Evolutionary conservation across 108 stramenopile species (phyloP), one percentile per base, ranked within the genome.

Genomic region (Skeletonema costatum): DNA sequence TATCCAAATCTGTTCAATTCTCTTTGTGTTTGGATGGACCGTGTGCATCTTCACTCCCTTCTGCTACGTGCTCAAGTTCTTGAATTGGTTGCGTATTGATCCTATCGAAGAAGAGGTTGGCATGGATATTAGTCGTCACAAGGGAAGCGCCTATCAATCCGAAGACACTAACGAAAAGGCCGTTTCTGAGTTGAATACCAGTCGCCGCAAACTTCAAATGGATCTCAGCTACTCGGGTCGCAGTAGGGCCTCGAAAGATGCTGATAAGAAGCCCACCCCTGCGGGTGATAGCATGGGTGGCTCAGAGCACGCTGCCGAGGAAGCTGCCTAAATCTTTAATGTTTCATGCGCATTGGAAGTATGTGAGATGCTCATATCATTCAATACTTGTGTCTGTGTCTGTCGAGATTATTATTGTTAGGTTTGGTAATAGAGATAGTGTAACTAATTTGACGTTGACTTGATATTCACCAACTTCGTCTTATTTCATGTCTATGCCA

Each of bases 81-180:
- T 82, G 51, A 88, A 90, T 31, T 87, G 90, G 88, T 88, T 96
- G 76, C 96, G 97, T 69, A 92, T 98, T 68, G 90, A 91, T 75
- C 66, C 88, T 71, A 81, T 94, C 3, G 93, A 92, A 64, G 93
- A 94, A 68, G 88, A 90, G 53, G 93, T 92, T 67, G 93, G 93
- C 66, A 84, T 92, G 78, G 93, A 94, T 73, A 88, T 94, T 42
- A 87, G 86, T 60, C 90, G 89, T 74, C 93, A 94, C 73, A 89
- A 89, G 84, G 93, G 93, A 68, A 62, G 88, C 65, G 92, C 90
- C 16, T 95, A 94, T 64, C 89, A 95, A 48, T 66, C 87, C 46
- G 64, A 78, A 12, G 83, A 84, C 8, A 73, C 87, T 67, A 82
- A 85, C 44, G 70, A 78, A 17, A 82, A 90, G 50, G 91, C 92